Base-by-base conservation (phyloP, 345 rosid genomes). In the Adansonia digitata region DNA sequence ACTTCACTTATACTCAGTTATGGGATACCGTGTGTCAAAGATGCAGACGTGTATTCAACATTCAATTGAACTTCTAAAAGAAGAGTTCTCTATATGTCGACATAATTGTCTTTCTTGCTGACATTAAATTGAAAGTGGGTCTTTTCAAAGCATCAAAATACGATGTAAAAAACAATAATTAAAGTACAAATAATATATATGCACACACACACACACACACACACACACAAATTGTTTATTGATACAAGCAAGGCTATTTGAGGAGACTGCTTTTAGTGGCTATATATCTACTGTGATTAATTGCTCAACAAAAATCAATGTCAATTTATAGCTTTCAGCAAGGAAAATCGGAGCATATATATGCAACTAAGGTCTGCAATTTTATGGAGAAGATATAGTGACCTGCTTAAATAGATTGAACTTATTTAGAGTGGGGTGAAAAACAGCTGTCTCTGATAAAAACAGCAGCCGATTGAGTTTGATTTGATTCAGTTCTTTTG, bases 281-380 rank as follows among this genome's bases (percentile, higher is more conserved):
- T 59, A 27, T 59, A 59, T 61, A 20, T 31, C 69, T 60, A 69
- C 40, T 69, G 42, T 48, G 72, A 73, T 46, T 45, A 60, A 73
- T 46, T 45, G 45, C 66, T 61, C 57, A 29, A 73, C 55, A 62
- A 61, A 43, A 26, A 18, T 15, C 4, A 42, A 42, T 29, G 11
- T 4, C 14, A 31, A 42, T 43, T 31, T 52, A 18, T 43, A 12
- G 40, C n/a, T 45, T n/a, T 60, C 43, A 27, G 40, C 49, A 8
- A 48, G n/a, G n/a, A n/a, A n/a, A n/a, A n/a, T n/a, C n/a, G n/a
- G n/a, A n/a, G n/a, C n/a, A n/a, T n/a, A n/a, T n/a, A n/a, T n/a
- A n/a, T n/a, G n/a, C n/a, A n/a, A n/a, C n/a, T n/a, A n/a, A n/a
- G n/a, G n/a, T n/a, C n/a, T n/a, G n/a, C n/a, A n/a, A n/a, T n/a